Base-by-base conservation (phyloP, 75 land plant genomes). In the Sequoia sempervirens region DNA sequence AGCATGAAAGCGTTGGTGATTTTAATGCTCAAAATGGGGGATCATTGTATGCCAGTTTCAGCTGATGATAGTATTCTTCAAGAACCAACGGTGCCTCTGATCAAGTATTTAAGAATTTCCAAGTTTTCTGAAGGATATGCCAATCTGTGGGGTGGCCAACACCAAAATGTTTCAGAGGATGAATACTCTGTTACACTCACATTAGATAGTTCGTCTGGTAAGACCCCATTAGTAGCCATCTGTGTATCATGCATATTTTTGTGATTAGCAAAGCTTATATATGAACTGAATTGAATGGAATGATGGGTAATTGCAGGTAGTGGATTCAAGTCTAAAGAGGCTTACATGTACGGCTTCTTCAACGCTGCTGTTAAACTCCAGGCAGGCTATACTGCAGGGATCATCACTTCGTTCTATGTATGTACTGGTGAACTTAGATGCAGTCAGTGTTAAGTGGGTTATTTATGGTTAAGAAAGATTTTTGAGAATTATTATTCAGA, bases 171-270 rank as follows among this genome's bases (percentile, higher is more conserved):
- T 26, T 85, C 89, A 46, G 76, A 74, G 52, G 86, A 91, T 79
- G 84, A 88, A 32, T 83, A 75, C 34, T 58, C 87, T 8, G 34
- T 93, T 7, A 91, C 92, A 9, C 88, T 93, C 41, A 89, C 92
- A 91, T 92, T 93, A 81, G 94, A 93, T 45, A 82, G 64, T 34
- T 86, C 56, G 73, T 93, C 92, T 81, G 94, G 94, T 92, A 76
- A 41, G 26, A 41, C n/a, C 6, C 13, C 26, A 40, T 37, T 73
- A 2, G 30, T 6, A 34, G 4, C 2, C 36, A 32, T 10, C 1
- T 70, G 14, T 32, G 36, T 32, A 70, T 10, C 23, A 17, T 56
- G 61, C 3, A 56, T 56, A 3, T 56, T 17, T 15, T 54, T 15
- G 15, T 13, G 58, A 13, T 54, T 54, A 54, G 58, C 2, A 54